Conservation (phyloP, 1,139 yeast genomes). For the Sugiyamaella novakii region DNA sequence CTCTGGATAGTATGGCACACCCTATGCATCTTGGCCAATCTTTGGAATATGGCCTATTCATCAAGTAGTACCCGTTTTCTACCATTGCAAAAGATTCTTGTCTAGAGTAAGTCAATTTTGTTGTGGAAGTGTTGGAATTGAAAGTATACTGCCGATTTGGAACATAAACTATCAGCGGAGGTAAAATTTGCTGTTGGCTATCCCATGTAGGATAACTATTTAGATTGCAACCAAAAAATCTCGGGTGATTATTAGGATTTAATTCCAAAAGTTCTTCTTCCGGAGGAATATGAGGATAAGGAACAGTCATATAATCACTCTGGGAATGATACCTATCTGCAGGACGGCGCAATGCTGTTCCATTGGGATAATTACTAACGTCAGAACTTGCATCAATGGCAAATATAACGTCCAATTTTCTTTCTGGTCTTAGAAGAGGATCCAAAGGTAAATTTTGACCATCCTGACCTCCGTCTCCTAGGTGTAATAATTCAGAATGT, state of each 20-base stretch:
- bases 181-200: constrained; percentile 41
- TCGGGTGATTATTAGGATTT: constrained; percentile 48
- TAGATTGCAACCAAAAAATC: constrained; percentile 77
- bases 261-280: constrained; percentile 53
- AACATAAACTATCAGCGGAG: constrained; percentile 57
- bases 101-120: constrained; percentile 48
- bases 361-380: constrained; percentile 30
- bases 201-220: constrained; percentile 51
- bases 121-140: constrained; percentile 52
- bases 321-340: constrained; percentile 31
- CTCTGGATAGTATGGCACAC: constrained; percentile 77
- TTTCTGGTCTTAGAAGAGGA: constrained; percentile 69
- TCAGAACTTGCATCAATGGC: constrained; percentile 58
- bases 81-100: constrained; percentile 51
- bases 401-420: constrained; percentile 71
- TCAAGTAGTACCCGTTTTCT: constrained; percentile 56
- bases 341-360: constrained; percentile 29
- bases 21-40: constrained; percentile 76
- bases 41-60: constrained; percentile 49
- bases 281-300: constrained; percentile 78
- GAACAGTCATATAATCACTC: constrained; percentile 53
- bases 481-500: constrained; percentile 43
- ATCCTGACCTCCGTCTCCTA: constrained; percentile 90
- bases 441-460: constrained; percentile 72
- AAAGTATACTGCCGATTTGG: constrained; percentile 55